Conservation (phyloP, 208 protist species). For the Leishmania arabica region DNA sequence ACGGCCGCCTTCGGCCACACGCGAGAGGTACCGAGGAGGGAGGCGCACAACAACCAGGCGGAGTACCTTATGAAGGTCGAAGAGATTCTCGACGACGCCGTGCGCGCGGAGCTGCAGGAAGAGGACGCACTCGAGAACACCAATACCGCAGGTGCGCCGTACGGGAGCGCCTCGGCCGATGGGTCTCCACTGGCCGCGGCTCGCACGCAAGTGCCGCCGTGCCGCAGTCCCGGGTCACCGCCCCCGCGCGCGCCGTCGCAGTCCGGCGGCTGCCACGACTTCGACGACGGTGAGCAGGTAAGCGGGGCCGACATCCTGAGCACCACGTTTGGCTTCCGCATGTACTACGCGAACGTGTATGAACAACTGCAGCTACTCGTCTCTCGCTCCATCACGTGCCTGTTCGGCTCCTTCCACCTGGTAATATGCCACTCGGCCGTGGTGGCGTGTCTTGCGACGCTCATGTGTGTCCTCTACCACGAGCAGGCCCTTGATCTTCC, state of each 20-base stretch:
- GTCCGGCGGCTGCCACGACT: neutral
- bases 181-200: neutral
- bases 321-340: constrained; percentile 46
- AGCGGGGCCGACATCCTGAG: constrained; percentile 46
- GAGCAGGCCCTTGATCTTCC: constrained; percentile 82
- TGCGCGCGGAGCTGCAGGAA: constrained; percentile 64
- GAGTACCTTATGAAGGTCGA: constrained; percentile 91
- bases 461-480: constrained; percentile 87
- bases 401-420: constrained; percentile 82
- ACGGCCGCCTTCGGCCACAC: constrained; percentile 45
- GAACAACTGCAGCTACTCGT: constrained; percentile 78
- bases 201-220: constrained; percentile 21
- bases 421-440: constrained; percentile 84
- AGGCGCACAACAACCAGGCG: constrained; percentile 68
- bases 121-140: constrained; percentile 27
- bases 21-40: constrained; percentile 37
- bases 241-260: constrained; percentile 15
- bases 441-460: constrained; percentile 60
- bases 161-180: neutral
- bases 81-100: constrained; percentile 70
- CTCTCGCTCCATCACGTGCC: constrained; percentile 60
- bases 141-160: neutral
- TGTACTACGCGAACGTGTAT: constrained; percentile 89
- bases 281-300: constrained; percentile 3
- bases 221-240: constrained; percentile 20